A percentile compares a stretch with the other conserved stretches of the same genome.
Evolutionary conservation across 1,139 yeast species (phyloP).

Genomic region (Hansenula anomala): DNA sequence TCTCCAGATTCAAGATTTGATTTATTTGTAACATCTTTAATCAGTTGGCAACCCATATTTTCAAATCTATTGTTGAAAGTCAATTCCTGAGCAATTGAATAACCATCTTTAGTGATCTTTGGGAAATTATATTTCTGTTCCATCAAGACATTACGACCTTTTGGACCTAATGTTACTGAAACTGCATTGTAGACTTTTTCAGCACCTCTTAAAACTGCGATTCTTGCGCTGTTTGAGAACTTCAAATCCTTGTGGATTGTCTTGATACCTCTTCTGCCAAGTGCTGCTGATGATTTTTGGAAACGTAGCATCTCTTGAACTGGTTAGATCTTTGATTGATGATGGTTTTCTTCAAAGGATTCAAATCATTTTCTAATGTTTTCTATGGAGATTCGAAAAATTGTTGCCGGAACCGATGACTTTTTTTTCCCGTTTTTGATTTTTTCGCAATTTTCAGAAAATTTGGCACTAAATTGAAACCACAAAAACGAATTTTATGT

Average conservation of each 20-base stretch:
- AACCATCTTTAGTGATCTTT: slow-evolving; percentile 24
- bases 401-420: background rate
- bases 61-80: slow-evolving; percentile 15
- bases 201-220: slow-evolving; percentile 21
- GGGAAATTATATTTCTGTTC: slow-evolving; percentile 23
- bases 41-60: slow-evolving; percentile 19
- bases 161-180: slow-evolving; percentile 22
- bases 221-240: slow-evolving; percentile 20
- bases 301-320: slow-evolving; percentile 1
- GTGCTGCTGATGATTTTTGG: background rate
- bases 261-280: slow-evolving; percentile 10
- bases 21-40: slow-evolving; percentile 20
- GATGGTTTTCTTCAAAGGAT: no score
- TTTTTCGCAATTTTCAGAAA: no score
- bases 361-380: background rate
- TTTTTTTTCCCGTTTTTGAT: background rate
- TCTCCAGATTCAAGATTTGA: slow-evolving; percentile 23
- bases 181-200: slow-evolving; percentile 20
- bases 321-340: no score
- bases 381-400: background rate
- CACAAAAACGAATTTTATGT: no score
- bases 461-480: no score
- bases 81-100: slow-evolving; percentile 19
- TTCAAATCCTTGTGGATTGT: slow-evolving; percentile 19
- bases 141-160: slow-evolving; percentile 21